A percentile compares a stretch with the other conserved stretches of the same genome.
These are phyloP conservation scores for Camellia japonica DNA, from an alignment of 148 eudicot genomes.

Conservation along the genomic window DNA sequence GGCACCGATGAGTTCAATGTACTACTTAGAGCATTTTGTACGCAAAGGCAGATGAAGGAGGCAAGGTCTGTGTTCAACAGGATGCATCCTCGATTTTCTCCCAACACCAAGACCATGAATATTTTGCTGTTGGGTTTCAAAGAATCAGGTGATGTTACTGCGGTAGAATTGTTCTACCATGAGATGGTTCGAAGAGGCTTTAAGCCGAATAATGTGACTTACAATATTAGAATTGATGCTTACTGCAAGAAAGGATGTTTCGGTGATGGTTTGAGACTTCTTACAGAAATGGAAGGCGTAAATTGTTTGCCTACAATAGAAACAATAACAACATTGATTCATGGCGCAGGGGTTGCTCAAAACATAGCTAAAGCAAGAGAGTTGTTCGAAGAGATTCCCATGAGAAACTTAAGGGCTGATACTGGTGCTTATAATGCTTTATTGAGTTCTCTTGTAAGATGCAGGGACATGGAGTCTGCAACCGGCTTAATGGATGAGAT, in stretches of 20 bases:
- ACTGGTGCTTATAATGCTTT: slow-evolving; percentile 75
- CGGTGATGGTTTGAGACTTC: slow-evolving; percentile 65
- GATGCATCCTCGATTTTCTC: slow-evolving; percentile 51
- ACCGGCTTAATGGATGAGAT: slow-evolving; percentile 60
- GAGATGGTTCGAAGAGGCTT: slow-evolving; percentile 87
- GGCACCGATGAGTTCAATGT: slow-evolving; percentile 80
- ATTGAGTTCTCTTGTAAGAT: slow-evolving; percentile 59
- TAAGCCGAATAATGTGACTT: slow-evolving; percentile 67
- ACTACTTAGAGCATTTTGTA: slow-evolving; percentile 74
- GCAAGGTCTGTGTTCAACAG: slow-evolving; percentile 74
- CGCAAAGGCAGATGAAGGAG: slow-evolving; percentile 85
- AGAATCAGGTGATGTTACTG: slow-evolving; percentile 68
- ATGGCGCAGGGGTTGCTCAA: slow-evolving; percentile 84
- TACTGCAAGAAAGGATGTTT: slow-evolving; percentile 72
- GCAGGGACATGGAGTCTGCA: slow-evolving; percentile 53
- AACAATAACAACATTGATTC: slow-evolving; percentile 80
- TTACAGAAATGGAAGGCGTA: slow-evolving; percentile 66
- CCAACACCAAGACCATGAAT: slow-evolving; percentile 82
- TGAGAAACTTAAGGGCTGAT: slow-evolving; percentile 57
- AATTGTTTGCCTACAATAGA: slow-evolving; percentile 55
- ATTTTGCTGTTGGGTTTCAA: slow-evolving; percentile 88
- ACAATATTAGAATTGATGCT: slow-evolving; percentile 77
- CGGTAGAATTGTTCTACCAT: slow-evolving; percentile 83
- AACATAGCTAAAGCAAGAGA: slow-evolving; percentile 57
- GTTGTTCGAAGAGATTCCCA: slow-evolving; percentile 55